These are phyloP conservation scores for Russula earlei DNA, from an alignment of 768 basidiomycete genomes.

Conservation along the genomic window DNA sequence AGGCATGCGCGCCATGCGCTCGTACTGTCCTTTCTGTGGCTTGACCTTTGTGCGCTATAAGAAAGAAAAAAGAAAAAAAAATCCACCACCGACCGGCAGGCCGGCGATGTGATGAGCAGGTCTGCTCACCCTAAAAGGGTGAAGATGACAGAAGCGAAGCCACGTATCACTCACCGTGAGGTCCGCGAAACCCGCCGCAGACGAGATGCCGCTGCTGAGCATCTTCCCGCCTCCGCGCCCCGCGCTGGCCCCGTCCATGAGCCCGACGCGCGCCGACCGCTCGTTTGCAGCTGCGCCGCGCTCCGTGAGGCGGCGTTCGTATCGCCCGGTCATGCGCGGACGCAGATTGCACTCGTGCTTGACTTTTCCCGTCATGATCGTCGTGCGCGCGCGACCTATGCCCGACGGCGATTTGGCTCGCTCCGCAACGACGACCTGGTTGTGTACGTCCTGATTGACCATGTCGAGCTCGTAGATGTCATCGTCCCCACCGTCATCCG, in stretches of 20 bases:
- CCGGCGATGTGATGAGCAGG: neutral
- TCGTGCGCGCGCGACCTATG: slow-evolving; percentile 54
- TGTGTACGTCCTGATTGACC: slow-evolving; percentile 76
- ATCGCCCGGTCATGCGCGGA: slow-evolving; percentile 56
- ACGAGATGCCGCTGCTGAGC: slow-evolving; percentile 65
- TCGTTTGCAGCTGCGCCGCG: slow-evolving; percentile 58
- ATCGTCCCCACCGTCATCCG: slow-evolving; percentile 37
- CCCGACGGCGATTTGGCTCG: slow-evolving; percentile 55
- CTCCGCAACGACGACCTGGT: slow-evolving; percentile 80
- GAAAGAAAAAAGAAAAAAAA: neutral
- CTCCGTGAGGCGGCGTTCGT: slow-evolving; percentile 64
- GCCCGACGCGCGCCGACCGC: slow-evolving; percentile 53
- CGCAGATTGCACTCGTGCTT: slow-evolving; percentile 74
- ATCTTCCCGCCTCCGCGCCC: slow-evolving; percentile 68
- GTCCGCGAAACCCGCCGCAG: slow-evolving; percentile 51
- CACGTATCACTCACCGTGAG: slow-evolving; percentile 45
- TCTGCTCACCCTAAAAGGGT: too few species aligned
- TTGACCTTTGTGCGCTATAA: slow-evolving; percentile 58
- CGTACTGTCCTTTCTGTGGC: slow-evolving; percentile 59
- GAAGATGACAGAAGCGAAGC: too few species aligned
- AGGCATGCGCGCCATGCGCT: slow-evolving; percentile 88
- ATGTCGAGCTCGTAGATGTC: slow-evolving; percentile 85
- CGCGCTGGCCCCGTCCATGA: slow-evolving; percentile 66
- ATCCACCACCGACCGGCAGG: neutral
- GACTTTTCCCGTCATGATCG: slow-evolving; percentile 68